Percentiles rank a stretch among this genome's conserved stretches.
These are phyloP conservation scores for Gyromitra esculenta DNA, from an alignment of 2,329 filamentous ascomycete species.

Conservation along the genomic window DNA sequence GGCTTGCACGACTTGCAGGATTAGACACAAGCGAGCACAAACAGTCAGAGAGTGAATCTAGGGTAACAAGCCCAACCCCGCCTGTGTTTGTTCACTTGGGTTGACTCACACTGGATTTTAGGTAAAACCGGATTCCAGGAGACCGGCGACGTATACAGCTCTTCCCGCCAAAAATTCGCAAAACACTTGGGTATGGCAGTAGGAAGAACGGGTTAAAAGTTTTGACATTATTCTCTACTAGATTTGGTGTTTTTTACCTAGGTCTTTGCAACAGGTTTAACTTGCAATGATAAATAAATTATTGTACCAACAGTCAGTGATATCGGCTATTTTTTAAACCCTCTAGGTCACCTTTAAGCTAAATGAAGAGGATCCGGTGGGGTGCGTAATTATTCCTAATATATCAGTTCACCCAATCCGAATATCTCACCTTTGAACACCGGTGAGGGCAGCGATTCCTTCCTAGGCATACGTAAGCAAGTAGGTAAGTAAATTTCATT, in stretches of 20 bases:
- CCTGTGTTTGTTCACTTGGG: background rate
- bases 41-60: background rate
- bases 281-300: background rate
- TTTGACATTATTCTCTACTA: background rate
- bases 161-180: background rate
- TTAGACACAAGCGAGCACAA: background rate
- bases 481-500: too few relatives aligned
- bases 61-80: too few relatives aligned
- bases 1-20: constrained; percentile 10
- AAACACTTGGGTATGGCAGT: constrained; percentile 9
- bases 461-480: too few relatives aligned
- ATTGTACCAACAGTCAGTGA: background rate
- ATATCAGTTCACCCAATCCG: too few relatives aligned
- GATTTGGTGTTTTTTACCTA: too few relatives aligned
- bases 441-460: too few relatives aligned
- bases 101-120: background rate
- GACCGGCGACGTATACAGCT: background rate
- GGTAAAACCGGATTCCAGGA: background rate
- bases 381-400: too few relatives aligned
- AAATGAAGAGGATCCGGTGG: too few relatives aligned
- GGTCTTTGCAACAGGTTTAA: too few relatives aligned
- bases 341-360: too few relatives aligned
- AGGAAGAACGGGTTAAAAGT: background rate
- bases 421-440: too few relatives aligned
- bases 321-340: too few relatives aligned